Base-by-base conservation (phyloP, 2,329 filamentous ascomycete genomes). In the Trichophaea hybrida region DNA sequence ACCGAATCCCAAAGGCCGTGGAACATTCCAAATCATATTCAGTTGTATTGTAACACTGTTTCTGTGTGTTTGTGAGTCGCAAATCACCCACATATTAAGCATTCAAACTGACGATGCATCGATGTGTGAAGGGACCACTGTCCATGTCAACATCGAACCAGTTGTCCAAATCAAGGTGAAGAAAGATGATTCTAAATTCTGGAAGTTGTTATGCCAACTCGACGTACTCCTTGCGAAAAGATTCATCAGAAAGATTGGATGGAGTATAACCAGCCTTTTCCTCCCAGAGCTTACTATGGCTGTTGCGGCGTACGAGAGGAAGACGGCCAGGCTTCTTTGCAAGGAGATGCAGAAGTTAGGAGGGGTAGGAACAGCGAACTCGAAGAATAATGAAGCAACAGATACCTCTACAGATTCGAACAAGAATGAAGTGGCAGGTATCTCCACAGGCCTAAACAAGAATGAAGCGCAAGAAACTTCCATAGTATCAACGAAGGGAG, bases 91-190 rank as follows among this genome's bases (percentile, higher is more conserved):
- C 7, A 2, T 17, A 24, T 17, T 8, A 49, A 49, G 4, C 15
- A 49, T n/a, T 13, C 10, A 49, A 24, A 24, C 24, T 24, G 24
- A 24, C 24, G 24, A 24, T 24, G 24, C 44, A 8, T 8, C 13
- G 13, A n/a, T 53, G n/a, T 53, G 12, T 24, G 7, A n/a, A 53
- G 24, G 50, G 50, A 53, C 50, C 31, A 53, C 50, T 17, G 32
- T 53, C 17, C 15, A 31, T 34, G 50, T 53, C 50, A 53, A 53
- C 31, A 53, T 53, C 50, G 50, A 53, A 12, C 46, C 46, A 50
- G 4, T 31, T 43, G 24, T 24, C 44, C 44, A 49, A 13, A 8
- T 24, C 4, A 43, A 15, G 10, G 15, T 24, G 44, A 13, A 49
- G 17, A 24, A 24, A 3, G 24, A 24, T 24, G 24, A 24, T 24